Conservation (phyloP, 1,284 basidiomycete genomes). For the Schizophyllum commune region DNA sequence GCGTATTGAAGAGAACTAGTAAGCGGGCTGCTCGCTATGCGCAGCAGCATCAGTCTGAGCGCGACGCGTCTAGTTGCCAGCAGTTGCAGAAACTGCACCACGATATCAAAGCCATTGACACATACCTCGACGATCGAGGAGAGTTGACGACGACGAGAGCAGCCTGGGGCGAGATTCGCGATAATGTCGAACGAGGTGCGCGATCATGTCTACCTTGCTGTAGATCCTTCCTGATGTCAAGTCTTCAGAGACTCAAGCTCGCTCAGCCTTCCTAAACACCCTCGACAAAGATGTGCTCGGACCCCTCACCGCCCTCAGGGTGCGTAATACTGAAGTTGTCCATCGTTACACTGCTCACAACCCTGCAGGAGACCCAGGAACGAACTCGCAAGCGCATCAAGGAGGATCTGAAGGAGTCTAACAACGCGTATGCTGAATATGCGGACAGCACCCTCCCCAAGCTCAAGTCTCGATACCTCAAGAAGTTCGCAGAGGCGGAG, state of each 20-base stretch:
- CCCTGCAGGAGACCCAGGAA: slow-evolving; percentile 71
- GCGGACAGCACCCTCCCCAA: slow-evolving; percentile 69
- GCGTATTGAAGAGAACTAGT: slow-evolving; percentile 81
- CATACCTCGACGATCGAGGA: slow-evolving; percentile 51
- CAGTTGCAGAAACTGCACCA: slow-evolving; percentile 63
- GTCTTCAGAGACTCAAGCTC: slow-evolving; percentile 66
- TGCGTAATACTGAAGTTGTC: slow-evolving; percentile 19
- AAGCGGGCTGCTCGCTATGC: slow-evolving; percentile 20
- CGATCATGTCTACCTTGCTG: slow-evolving; percentile 4
- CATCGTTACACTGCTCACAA: slow-evolving; percentile 4
- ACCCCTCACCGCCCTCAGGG: slow-evolving; percentile 62
- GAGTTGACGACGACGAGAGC: slow-evolving; percentile 56
- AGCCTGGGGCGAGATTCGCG: slow-evolving; percentile 78
- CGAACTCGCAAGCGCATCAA: slow-evolving; percentile 84
- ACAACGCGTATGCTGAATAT: slow-evolving; percentile 67
- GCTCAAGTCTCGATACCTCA: slow-evolving; percentile 68
- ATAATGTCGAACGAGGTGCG: slow-evolving; percentile 74
- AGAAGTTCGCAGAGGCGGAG: slow-evolving; percentile 80
- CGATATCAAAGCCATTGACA: slow-evolving; percentile 61
- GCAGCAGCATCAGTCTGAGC: not conserved
- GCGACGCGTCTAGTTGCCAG: slow-evolving; percentile 45
- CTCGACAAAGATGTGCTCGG: slow-evolving; percentile 67
- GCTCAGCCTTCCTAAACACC: slow-evolving; percentile 67
- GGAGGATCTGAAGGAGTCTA: slow-evolving; percentile 78
- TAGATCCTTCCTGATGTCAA: slow-evolving; percentile 2